Conservation (phyloP, 306 rosid genomes). For the Psophocarpus tetragonolobus region DNA sequence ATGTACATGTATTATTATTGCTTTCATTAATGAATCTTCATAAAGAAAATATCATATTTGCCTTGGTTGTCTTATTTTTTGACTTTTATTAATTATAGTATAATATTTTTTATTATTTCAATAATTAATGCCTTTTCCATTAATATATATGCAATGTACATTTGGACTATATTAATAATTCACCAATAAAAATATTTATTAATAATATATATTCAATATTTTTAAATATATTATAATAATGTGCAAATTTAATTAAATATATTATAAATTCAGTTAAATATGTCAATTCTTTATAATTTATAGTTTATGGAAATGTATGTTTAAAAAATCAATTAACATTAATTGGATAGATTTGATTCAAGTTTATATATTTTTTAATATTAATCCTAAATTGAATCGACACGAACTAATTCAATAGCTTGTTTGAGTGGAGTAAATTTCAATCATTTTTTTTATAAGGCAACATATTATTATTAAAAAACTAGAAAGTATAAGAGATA, state of each 20-base stretch:
- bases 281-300: too few species aligned
- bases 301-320: background rate
- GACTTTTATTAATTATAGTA: background rate
- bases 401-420: background rate
- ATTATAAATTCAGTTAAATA: background rate
- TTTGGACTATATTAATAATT: conserved; percentile 2
- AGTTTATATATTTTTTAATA: background rate
- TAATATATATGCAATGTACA: conserved; percentile 1
- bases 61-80: background rate
- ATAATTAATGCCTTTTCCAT: conserved; percentile 13
- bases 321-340: background rate
- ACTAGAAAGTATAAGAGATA: too few species aligned
- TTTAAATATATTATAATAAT: background rate
- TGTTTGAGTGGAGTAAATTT: background rate
- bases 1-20: background rate
- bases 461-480: too few species aligned
- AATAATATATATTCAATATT: background rate
- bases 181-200: background rate
- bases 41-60: background rate
- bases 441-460: background rate
- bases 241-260: too few species aligned
- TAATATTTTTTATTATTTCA: background rate
- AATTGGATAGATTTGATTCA: background rate
- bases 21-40: background rate
- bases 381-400: background rate